These are phyloP conservation scores for Allantophomopsis lycopodina DNA, from an alignment of 2,329 filamentous ascomycete genomes.

Conservation along the genomic window DNA sequence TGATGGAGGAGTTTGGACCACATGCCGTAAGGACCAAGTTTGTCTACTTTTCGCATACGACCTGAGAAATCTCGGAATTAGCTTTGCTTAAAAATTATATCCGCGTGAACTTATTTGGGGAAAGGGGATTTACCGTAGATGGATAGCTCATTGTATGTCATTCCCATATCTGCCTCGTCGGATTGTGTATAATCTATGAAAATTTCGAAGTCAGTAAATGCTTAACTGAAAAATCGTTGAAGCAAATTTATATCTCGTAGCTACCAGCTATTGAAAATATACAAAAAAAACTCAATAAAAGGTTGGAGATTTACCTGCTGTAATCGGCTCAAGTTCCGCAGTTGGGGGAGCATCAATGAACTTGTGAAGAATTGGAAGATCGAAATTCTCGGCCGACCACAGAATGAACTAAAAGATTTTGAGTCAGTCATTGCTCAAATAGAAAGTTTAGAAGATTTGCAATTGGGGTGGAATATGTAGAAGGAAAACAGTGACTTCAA, in stretches of 20 bases:
- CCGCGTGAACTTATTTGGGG: too few species aligned
- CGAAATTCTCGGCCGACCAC: slow-evolving; percentile 45
- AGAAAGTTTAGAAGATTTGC: slow-evolving; percentile 27
- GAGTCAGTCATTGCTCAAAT: background rate
- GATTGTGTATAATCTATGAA: slow-evolving; percentile 9
- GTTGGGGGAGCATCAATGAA: slow-evolving; percentile 53
- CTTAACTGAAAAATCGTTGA: slow-evolving; percentile 24
- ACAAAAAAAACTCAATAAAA: slow-evolving; percentile 19
- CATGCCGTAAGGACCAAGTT: slow-evolving; percentile 32
- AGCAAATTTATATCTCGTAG: slow-evolving; percentile 35
- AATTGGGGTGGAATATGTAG: slow-evolving; percentile 39
- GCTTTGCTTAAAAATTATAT: too few species aligned
- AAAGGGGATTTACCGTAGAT: slow-evolving; percentile 15
- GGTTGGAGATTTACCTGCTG: slow-evolving; percentile 26
- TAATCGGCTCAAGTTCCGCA: slow-evolving; percentile 53
- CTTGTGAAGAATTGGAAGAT: slow-evolving; percentile 47
- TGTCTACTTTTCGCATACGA: slow-evolving; percentile 26
- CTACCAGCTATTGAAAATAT: too few species aligned
- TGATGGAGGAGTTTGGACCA: slow-evolving; percentile 30
- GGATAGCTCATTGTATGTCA: slow-evolving; percentile 33
- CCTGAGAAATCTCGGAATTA: too few species aligned
- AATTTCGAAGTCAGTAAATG: slow-evolving; percentile 11
- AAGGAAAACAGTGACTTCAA: slow-evolving; percentile 10
- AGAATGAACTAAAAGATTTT: slow-evolving; percentile 39
- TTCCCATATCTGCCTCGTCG: slow-evolving; percentile 37